Base-by-base conservation (phyloP, 202 grass and related monocot genomes). In the Carex sylvatica region DNA sequence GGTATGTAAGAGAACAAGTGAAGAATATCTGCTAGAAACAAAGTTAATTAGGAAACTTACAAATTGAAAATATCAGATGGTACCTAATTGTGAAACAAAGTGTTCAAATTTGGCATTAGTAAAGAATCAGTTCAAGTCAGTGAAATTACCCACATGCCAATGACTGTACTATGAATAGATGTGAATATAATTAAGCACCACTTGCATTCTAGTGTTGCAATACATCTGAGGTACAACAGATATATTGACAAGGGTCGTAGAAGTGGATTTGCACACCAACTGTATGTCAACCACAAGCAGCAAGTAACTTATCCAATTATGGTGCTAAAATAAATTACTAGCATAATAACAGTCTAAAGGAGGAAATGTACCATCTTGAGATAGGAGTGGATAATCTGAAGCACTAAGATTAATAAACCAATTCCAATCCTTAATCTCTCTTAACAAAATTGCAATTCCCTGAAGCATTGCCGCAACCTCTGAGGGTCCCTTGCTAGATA, bases 381-480 rank as follows among this genome's bases (percentile, higher is more conserved):
- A 74, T 80, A 98, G 80, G 81, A 94, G 87, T 52, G 92, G 95
- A 82, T 98, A 98, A 88, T 98, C 95, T 7, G 92, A 91, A 60
- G 92, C 85, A 76, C 94, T 88, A 85, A 97, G 90, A 58, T 94
- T 94, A 85, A 97, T 91, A 86, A 97, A 94, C 95, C 90, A 93
- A 52, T 87, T 88, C 95, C 95, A 98, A 0, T 90, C 87, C 0
- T 91, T 63, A 63, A 90, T 90, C 86, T 90, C 88, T 79, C 65
- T 86, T 5, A 90, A 85, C 86, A 92, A 61, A 61, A 90, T 30
- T 0, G 91, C 86, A 13, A 88, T 90, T 64, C 84, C 94, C 85
- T 97, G 94, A 65, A 97, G 94, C 38, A 85, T 90, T 24, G 91
- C 86, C 7, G 91, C 89, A 1, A 97, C 68, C 47, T 88, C 88